These are phyloP conservation scores for Colletotrichum lupini DNA, from an alignment of 2,329 filamentous ascomycete genomes.

Conservation along the genomic window DNA sequence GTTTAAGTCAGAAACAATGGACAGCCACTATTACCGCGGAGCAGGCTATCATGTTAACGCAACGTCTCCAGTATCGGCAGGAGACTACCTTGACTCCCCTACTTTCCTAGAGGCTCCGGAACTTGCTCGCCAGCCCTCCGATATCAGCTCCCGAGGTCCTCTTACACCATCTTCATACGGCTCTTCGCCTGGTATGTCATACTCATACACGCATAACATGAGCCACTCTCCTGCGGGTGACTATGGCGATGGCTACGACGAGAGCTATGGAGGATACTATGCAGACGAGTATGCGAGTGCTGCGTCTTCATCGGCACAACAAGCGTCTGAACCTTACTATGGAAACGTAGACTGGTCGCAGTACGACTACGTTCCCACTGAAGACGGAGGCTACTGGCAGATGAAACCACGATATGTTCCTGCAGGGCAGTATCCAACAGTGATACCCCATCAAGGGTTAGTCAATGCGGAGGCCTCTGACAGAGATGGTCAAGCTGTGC, in stretches of 20 bases:
- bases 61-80: constrained; percentile 30
- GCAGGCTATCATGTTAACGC: constrained; percentile 32
- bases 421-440: constrained; percentile 23
- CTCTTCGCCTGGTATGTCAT: constrained; percentile 33
- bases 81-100: constrained; percentile 30
- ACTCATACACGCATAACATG: constrained; percentile 28
- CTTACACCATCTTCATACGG: constrained; percentile 34
- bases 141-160: constrained; percentile 32
- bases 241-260: constrained; percentile 13
- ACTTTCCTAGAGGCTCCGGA: constrained; percentile 29
- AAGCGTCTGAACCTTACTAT: constrained; percentile 18
- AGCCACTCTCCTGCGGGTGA: constrained; percentile 23
- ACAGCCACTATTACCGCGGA: constrained; percentile 24
- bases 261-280: constrained; percentile 22
- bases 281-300: constrained; percentile 22
- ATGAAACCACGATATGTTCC: constrained; percentile 34
- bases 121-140: constrained; percentile 28
- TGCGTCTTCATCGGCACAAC: constrained; percentile 29
- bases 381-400: constrained; percentile 36
- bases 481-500: neutral
- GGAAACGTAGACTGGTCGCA: constrained; percentile 33
- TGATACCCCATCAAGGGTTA: constrained; percentile 35
- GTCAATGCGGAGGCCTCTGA: constrained; percentile 21
- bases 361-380: constrained; percentile 32
- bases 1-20: constrained; percentile 18